Base-by-base conservation (phyloP, 2,329 filamentous ascomycete genomes). In the Epichloe aotearoae region DNA sequence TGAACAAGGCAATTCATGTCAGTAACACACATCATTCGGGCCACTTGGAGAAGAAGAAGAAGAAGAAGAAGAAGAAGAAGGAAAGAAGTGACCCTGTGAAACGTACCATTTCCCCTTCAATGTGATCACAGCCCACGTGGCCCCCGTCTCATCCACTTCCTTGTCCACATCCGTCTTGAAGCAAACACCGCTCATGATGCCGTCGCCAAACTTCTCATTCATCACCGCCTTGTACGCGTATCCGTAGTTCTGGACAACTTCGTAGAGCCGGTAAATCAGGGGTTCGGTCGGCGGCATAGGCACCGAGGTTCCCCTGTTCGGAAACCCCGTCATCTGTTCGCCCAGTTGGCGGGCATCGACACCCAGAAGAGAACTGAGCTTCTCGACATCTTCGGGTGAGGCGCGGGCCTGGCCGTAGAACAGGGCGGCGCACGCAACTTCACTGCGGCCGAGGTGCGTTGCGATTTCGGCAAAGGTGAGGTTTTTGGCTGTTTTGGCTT, bases 181-280 rank as follows among this genome's bases (percentile, higher is more conserved):
- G 15, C 82, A 82, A 62, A 96, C 95, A 1, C 90, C 91, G 64
- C 88, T 95, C 91, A 97, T 96, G 63, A 97, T 97, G 1, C 91
- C 91, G 64, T 90, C 86, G 0, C 86, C 86, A 63, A 88, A 89
- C 75, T 96, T 96, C 77, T 97, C 91, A 59, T 97, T 96, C 67
- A 96, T 66, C 4, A 97, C 79, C 1, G 89, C 90, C 76, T 96
- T 96, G 71, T 94, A 96, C 1, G 90, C 87, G 66, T 95, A 94
- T 1, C 91, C 91, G 62, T 96, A 96, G 67, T 95, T 97, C 72
- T 96, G 90, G 55, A 97, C 84, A 64, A 96, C 86, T 74, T 97
- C 91, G 66, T 88, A 96, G 53, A 96, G 67, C 2, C 91, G 76
- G 67, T 97, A 97, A 63, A 96, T 90, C 58, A 67, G 62, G 20